Evolutionary conservation across 768 basidiomycete genomes (phyloP), one percentile per base, ranked within the genome.

Genomic region (Fibroporia radiculosa): DNA sequence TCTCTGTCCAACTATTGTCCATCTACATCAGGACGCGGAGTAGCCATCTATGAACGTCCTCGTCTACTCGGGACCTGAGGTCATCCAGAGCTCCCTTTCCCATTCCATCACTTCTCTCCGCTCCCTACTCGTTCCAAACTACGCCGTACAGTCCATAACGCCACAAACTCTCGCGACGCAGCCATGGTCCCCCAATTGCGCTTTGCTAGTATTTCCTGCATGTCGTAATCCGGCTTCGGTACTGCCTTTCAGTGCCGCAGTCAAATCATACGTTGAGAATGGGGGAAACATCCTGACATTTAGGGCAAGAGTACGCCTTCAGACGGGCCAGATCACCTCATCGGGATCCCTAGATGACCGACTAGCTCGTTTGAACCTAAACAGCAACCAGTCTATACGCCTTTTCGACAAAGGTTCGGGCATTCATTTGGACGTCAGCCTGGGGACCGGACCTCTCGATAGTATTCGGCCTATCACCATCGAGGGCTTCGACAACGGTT

Each of bases 181-280:
- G 35, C 92, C 93, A 16, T 97, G 93, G 93, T 61, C 75, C 28
- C 56, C 67, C 5, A 72, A 74, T 8, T 93, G 90, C 58, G 82
- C 83, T 2, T 69, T 95, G 1, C 74, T 97, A 14, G 83, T 93
- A 40, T 66, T 95, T 45, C 79, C 87, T n/a, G 72, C 80, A 45
- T 74, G 74, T 38, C 65, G 73, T 24, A 68, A 70, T 48, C 52
- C 64, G 7, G 67, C 66, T 16, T 73, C 62, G 7, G 56, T 62
- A 41, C 62, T 66, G 19, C 42, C 66, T 8, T 65, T 75, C 6
- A 66, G 66, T 34, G 55, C 62, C 10, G 59, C 71, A 2, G 77
- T 93, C 38, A 68, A 66, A 40, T 67, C 67, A 3, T 95, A 77
- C 50, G 74, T 85, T 6, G 69, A 77, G 31, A 52, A 63, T 6